phyloP scores from a whole-genome alignment of 2,329 filamentous ascomycete species.

The Aspergillus floridensis region DNA sequence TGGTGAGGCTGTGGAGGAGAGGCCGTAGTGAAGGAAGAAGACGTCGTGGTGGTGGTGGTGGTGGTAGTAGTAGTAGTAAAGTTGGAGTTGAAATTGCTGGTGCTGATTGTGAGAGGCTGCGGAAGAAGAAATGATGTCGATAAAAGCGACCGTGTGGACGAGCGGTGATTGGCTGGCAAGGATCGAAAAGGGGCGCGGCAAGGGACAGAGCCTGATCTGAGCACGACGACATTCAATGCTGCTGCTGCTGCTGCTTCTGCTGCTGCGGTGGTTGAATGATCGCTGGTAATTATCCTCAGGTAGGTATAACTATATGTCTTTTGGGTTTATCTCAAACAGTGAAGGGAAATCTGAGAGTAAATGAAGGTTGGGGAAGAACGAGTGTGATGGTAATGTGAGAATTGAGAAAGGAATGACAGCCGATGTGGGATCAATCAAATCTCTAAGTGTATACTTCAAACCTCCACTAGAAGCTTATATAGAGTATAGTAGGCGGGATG shows the following conservation, averaged over 20 bases:
- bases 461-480: neutral
- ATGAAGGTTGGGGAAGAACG: neutral
- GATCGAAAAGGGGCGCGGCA: constrained; percentile 25
- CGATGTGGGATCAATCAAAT: neutral
- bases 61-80: neutral
- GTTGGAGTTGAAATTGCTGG: too few relatives aligned
- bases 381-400: neutral
- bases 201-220: constrained; percentile 19
- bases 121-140: constrained; percentile 7
- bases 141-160: constrained; percentile 4
- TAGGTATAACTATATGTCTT: neutral
- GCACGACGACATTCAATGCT: constrained; percentile 21
- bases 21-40: constrained; percentile 13
- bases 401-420: neutral
- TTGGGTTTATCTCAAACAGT: too few relatives aligned
- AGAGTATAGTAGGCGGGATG: neutral
- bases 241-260: neutral
- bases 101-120: neutral
- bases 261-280: neutral
- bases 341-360: neutral
- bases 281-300: neutral
- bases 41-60: constrained; percentile 9
- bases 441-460: neutral
- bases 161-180: constrained; percentile 23
- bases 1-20: constrained; percentile 9